phyloP scores from a whole-genome alignment of 2,329 filamentous ascomycete genomes.

The Aspergillus ochraceoroseus region DNA sequence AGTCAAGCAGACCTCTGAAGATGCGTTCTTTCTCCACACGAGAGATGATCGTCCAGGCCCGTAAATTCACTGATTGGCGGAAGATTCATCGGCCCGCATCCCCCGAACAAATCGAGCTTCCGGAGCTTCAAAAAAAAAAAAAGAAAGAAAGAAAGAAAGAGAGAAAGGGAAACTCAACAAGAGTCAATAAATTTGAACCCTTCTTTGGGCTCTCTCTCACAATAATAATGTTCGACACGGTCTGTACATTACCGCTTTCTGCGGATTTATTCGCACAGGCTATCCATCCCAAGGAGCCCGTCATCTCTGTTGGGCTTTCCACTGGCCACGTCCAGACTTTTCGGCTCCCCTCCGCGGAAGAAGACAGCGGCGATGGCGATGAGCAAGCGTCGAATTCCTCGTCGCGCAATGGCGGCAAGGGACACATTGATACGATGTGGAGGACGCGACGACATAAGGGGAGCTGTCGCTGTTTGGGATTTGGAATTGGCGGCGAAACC shows the following conservation, averaged over 20 bases:
- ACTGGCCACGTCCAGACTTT: conserved; percentile 83
- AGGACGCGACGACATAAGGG: conserved; percentile 86
- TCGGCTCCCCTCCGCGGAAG: conserved; percentile 59
- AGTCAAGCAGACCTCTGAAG: too few species aligned
- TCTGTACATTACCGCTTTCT: conserved; percentile 80
- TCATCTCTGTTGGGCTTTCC: conserved; percentile 80
- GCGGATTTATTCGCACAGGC: conserved; percentile 85
- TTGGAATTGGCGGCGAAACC: conserved; percentile 70
- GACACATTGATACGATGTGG: conserved; percentile 78
- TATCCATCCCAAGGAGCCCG: conserved; percentile 74
- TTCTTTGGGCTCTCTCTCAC: neutral
- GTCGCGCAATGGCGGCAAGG: conserved; percentile 62
- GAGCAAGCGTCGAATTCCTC: conserved; percentile 31
- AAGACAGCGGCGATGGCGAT: conserved; percentile 30
- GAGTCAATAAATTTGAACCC: too few species aligned
- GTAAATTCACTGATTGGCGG: conserved; percentile 17
- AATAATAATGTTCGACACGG: conserved; percentile 75
- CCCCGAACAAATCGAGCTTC: conserved; percentile 12
- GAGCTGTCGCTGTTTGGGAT: conserved; percentile 78
- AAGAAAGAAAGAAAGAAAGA: conserved; percentile 1
- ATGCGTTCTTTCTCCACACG: too few species aligned
- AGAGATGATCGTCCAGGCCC: too few species aligned
- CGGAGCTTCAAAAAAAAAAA: conserved; percentile 9
- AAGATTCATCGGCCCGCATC: conserved; percentile 24
- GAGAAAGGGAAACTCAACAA: neutral